These are phyloP conservation scores for Colletotrichum spaethianum DNA, from an alignment of 2,329 filamentous ascomycete species.

Conservation along the genomic window DNA sequence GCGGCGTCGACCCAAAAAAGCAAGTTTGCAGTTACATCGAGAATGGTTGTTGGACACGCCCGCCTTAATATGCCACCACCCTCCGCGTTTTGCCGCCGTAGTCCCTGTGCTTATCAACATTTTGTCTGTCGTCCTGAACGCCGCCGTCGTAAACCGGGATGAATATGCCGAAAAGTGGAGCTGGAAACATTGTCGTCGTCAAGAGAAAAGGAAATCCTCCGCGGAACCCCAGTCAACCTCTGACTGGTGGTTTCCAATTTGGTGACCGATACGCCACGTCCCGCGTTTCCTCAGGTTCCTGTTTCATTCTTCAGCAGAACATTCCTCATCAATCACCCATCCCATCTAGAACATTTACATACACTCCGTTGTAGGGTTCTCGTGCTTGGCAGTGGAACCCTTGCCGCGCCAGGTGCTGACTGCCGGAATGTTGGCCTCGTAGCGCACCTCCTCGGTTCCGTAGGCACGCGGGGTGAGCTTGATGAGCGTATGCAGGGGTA, in stretches of 20 bases:
- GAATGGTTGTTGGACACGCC: constrained; percentile 16
- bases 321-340: not conserved
- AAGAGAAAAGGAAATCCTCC: constrained; percentile 33
- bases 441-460: constrained; percentile 89
- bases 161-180: constrained; percentile 23
- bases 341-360: constrained; percentile 9
- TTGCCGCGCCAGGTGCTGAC: constrained; percentile 98
- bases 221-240: not conserved
- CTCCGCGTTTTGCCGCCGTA: constrained; percentile 24
- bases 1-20: not conserved
- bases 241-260: not conserved
- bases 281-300: constrained; percentile 3
- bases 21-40: constrained; percentile 23
- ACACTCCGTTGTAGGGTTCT: constrained; percentile 66
- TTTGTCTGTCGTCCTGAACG: constrained; percentile 31
- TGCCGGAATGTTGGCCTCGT: constrained; percentile 92
- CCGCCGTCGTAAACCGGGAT: constrained; percentile 23
- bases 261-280: not conserved
- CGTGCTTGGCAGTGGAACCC: constrained; percentile 91
- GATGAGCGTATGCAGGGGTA: constrained; percentile 95
- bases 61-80: constrained; percentile 17
- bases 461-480: constrained; percentile 96
- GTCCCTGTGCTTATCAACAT: constrained; percentile 11
- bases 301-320: constrained; percentile 18
- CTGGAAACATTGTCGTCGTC: constrained; percentile 25